These are phyloP conservation scores for Corylus americana DNA, from an alignment of 306 rosid genomes.

Conservation along the genomic window DNA sequence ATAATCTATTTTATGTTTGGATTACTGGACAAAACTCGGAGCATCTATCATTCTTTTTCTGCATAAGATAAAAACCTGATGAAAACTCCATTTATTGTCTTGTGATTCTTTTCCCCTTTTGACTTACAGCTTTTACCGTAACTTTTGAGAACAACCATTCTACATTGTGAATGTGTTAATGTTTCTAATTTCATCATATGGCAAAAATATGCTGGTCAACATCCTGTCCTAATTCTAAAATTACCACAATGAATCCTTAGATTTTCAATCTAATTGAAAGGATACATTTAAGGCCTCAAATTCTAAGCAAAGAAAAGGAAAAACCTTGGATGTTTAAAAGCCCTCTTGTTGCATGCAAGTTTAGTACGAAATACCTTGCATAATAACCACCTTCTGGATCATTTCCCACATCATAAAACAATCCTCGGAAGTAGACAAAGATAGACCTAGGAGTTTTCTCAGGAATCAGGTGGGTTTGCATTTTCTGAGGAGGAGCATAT, in stretches of 20 bases:
- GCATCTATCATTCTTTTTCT: not conserved
- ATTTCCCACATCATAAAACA: constrained; percentile 90
- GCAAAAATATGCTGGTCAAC: not conserved
- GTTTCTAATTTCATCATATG: not conserved
- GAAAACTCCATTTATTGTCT: not conserved
- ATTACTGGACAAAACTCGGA: not conserved
- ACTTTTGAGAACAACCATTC: not conserved
- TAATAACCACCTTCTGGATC: constrained; percentile 97
- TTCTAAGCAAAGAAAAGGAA: constrained; percentile 11
- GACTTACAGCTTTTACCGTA: not conserved
- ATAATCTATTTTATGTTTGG: not conserved
- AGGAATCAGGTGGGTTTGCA: constrained; percentile 78
- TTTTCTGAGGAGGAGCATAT: constrained; percentile 92
- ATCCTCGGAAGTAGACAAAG: constrained; percentile 87
- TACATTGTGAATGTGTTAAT: not conserved
- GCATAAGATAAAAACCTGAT: not conserved
- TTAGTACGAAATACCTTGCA: constrained; percentile 63
- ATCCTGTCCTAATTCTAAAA: not conserved
- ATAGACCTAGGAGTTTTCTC: constrained; percentile 82
- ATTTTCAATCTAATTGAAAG: constrained; percentile 9
- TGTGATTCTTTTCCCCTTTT: not conserved
- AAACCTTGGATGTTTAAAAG: constrained; percentile 11
- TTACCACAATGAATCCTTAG: not conserved
- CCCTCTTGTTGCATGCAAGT: constrained; percentile 9
- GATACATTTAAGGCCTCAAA: constrained; percentile 11